Conservation (phyloP, 306 rosid genomes). For the Gillenia trifoliata region DNA sequence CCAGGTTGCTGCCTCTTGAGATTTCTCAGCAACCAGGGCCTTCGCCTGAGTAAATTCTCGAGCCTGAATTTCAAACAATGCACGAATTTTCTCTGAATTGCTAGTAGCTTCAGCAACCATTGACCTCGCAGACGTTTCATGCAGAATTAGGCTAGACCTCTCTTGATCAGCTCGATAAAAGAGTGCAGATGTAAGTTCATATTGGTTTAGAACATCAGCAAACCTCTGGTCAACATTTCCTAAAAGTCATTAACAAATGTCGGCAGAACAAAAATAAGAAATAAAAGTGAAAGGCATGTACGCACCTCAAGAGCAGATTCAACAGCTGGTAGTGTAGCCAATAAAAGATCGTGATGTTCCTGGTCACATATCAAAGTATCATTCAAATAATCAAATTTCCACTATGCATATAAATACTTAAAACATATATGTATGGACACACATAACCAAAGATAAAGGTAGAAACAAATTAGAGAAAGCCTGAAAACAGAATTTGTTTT, state of each 20-base stretch:
- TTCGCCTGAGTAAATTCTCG: conserved; percentile 82
- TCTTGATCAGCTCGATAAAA: conserved; percentile 86
- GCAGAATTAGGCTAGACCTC: conserved; percentile 63
- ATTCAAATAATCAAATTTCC: not conserved
- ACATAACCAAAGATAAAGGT: not conserved
- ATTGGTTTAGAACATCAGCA: conserved; percentile 63
- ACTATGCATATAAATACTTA: not conserved
- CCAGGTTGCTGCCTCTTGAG: conserved; percentile 91
- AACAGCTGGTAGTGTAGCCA: conserved; percentile 76
- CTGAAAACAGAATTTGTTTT: not conserved
- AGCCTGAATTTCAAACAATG: conserved; percentile 78
- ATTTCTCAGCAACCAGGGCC: conserved; percentile 70
- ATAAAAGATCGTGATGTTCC: conserved; percentile 95
- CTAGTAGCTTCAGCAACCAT: conserved; percentile 77
- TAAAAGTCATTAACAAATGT: conserved; percentile 26
- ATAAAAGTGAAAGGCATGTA: not conserved
- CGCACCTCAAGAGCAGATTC: conserved; percentile 90
- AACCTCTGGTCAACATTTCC: conserved; percentile 59
- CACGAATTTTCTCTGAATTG: conserved; percentile 63
- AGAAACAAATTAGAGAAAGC: not conserved
- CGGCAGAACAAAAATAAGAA: not conserved
- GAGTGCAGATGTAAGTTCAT: conserved; percentile 56
- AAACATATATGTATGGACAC: not conserved
- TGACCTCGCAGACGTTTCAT: conserved; percentile 84
- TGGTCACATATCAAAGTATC: conserved; percentile 21